These are phyloP conservation scores for Coniochaeta hoffmannii DNA, from an alignment of 2,329 filamentous ascomycete species.

Conservation along the genomic window DNA sequence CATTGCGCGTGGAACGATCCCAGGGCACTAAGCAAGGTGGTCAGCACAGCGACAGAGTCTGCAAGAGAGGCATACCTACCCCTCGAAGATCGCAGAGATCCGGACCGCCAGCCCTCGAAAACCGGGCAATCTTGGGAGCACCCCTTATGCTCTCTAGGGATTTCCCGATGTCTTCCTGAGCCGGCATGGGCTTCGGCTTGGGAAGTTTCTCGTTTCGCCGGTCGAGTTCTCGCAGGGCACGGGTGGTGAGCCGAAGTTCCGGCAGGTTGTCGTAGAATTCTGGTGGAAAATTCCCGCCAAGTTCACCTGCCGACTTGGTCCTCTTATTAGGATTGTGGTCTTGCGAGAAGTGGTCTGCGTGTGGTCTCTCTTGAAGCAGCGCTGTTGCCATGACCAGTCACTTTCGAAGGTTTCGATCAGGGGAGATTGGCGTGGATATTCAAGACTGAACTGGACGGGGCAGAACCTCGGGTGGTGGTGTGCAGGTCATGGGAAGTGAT, in stretches of 20 bases:
- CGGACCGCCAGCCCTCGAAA: slow-evolving; percentile 24
- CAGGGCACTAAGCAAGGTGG: slow-evolving; percentile 10
- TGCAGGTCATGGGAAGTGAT: background rate
- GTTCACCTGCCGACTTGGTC: background rate
- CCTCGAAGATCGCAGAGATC: slow-evolving; percentile 25
- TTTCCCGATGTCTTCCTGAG: slow-evolving; percentile 7
- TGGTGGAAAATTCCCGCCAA: background rate
- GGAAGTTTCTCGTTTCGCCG: slow-evolving; percentile 7
- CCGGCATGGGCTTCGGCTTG: slow-evolving; percentile 3
- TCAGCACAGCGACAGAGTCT: too few relatives aligned
- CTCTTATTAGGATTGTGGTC: background rate
- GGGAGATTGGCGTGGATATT: background rate
- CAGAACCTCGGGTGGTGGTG: background rate
- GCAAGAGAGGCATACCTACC: too few relatives aligned
- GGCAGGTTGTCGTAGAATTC: background rate
- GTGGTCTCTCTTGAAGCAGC: slow-evolving; percentile 6
- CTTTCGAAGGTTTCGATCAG: background rate
- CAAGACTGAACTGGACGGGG: background rate
- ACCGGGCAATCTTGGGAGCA: slow-evolving; percentile 12
- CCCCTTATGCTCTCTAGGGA: too few relatives aligned
- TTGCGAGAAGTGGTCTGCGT: background rate
- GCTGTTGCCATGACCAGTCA: slow-evolving; percentile 4
- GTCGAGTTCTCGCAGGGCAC: slow-evolving; percentile 6
- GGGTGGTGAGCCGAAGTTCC: background rate
- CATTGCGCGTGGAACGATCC: too few relatives aligned